Percentiles rank a stretch among this genome's conserved stretches.
Evolutionary conservation across 2,329 filamentous ascomycete species (phyloP).

Genomic region (Didymella pomorum): DNA sequence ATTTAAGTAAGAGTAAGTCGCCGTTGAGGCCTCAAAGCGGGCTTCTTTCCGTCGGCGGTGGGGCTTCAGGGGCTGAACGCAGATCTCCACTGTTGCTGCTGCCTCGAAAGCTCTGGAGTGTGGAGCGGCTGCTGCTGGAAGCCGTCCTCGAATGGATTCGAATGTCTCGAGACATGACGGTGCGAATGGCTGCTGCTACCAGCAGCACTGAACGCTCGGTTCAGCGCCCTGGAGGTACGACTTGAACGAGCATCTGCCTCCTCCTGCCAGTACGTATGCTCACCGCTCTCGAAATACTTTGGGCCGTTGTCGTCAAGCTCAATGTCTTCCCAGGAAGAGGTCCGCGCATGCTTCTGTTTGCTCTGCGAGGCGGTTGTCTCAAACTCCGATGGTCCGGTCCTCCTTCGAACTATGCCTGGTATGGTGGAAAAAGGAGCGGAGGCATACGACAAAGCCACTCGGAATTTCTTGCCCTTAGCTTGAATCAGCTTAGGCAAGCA

Average conservation of each 20-base stretch:
- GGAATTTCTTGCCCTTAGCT: slow-evolving; percentile 32
- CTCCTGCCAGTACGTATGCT: slow-evolving; percentile 14
- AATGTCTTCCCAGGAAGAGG: slow-evolving; percentile 12
- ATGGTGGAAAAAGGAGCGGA: slow-evolving; percentile 24
- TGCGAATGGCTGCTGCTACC: neutral
- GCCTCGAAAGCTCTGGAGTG: slow-evolving; percentile 7
- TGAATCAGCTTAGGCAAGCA: slow-evolving; percentile 38
- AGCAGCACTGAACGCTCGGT: neutral
- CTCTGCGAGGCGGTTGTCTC: neutral
- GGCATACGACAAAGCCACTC: slow-evolving; percentile 28
- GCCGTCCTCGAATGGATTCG: neutral
- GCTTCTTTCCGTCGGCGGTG: neutral
- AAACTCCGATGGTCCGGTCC: neutral
- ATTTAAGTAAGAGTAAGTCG: neutral
- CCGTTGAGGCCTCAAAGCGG: too few relatives aligned
- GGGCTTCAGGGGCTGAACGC: slow-evolving; percentile 1
- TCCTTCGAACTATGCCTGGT: slow-evolving; percentile 13
- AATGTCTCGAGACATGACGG: neutral
- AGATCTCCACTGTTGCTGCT: slow-evolving; percentile 15
- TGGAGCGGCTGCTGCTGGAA: slow-evolving; percentile 15
- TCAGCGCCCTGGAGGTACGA: neutral
- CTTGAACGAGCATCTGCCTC: neutral
- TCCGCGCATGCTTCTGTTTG: neutral
- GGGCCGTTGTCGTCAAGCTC: slow-evolving; percentile 5
- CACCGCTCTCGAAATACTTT: slow-evolving; percentile 5